Evolutionary conservation across 805 yeast genomes (phyloP).

Genomic region (Henningerozyma blattae): DNA sequence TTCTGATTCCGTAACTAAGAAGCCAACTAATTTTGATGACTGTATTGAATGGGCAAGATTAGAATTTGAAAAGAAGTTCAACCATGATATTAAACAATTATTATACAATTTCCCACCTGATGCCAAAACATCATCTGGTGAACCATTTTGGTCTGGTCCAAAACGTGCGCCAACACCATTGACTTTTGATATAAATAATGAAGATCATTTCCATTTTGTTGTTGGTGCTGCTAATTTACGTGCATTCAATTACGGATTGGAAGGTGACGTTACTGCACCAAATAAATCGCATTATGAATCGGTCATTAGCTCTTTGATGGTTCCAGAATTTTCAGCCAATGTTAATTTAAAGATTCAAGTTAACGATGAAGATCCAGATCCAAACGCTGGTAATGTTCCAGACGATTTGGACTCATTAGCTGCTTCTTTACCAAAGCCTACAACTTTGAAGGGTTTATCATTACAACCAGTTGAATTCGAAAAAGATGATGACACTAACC

Average conservation of each 20-base stretch:
- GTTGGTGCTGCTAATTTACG: slow-evolving; percentile 85
- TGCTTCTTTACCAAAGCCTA: slow-evolving; percentile 75
- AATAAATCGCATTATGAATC: slow-evolving; percentile 36
- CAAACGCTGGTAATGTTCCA: slow-evolving; percentile 47
- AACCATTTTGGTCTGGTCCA: slow-evolving; percentile 96
- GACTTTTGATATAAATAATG: slow-evolving; percentile 59
- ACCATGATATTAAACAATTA: slow-evolving; percentile 79
- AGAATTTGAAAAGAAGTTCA: slow-evolving; percentile 77
- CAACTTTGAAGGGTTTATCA: slow-evolving; percentile 79
- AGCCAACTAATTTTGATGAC: slow-evolving; percentile 86
- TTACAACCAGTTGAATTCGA: slow-evolving; percentile 88
- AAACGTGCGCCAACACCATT: slow-evolving; percentile 92
- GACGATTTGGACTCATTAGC: slow-evolving; percentile 60
- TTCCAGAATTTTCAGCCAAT: slow-evolving; percentile 64
- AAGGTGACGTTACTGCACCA: slow-evolving; percentile 49
- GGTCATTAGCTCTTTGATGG: slow-evolving; percentile 37
- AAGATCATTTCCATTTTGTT: slow-evolving; percentile 71
- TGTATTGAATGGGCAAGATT: slow-evolving; percentile 92
- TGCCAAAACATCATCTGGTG: slow-evolving; percentile 81
- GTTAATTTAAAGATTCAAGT: slow-evolving; percentile 72
- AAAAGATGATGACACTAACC: slow-evolving; percentile 94
- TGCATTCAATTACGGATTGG: slow-evolving; percentile 83
- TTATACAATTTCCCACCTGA: slow-evolving; percentile 91
- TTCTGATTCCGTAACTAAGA: slow-evolving; percentile 56
- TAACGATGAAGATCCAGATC: slow-evolving; percentile 80